These are phyloP conservation scores for Sporobolomyces phaffii DNA, from an alignment of 768 basidiomycete genomes.

Conservation along the genomic window DNA sequence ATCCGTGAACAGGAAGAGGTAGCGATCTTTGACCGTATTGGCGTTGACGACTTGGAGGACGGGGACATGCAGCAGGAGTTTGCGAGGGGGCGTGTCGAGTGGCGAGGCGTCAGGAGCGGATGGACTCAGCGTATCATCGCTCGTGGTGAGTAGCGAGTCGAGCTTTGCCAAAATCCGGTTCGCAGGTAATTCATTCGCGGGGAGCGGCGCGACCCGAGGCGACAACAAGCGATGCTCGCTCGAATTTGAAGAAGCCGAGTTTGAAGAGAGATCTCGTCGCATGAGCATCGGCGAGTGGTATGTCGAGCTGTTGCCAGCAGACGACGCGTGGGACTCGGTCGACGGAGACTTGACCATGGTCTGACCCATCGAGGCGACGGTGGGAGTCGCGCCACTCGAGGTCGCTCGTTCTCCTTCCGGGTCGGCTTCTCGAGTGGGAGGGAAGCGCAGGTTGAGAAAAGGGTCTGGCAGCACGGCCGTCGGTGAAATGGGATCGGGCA, in stretches of 20 bases:
- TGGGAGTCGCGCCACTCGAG: background rate
- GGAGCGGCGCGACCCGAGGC: slow-evolving; percentile 9
- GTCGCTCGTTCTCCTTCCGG: background rate
- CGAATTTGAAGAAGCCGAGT: background rate
- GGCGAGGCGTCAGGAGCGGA: slow-evolving; percentile 50
- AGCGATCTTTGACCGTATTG: slow-evolving; percentile 90
- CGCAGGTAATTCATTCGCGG: slow-evolving; percentile 6
- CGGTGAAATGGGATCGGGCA: slow-evolving; percentile 26
- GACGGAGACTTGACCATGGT: slow-evolving; percentile 14
- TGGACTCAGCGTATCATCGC: background rate
- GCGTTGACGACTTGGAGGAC: slow-evolving; percentile 89
- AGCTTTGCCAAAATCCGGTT: slow-evolving; percentile 41
- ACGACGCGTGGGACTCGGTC: slow-evolving; percentile 7
- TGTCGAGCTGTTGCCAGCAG: background rate
- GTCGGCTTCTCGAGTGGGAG: background rate
- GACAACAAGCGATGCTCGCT: background rate
- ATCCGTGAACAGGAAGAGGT: slow-evolving; percentile 95
- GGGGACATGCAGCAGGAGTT: slow-evolving; percentile 72
- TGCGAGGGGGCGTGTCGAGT: slow-evolving; percentile 80
- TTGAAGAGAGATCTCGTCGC: slow-evolving; percentile 10
- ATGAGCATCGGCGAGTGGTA: slow-evolving; percentile 27
- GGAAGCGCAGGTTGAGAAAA: slow-evolving; percentile 1
- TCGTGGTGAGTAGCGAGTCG: slow-evolving; percentile 38
- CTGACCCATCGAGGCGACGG: background rate
- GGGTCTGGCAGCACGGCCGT: slow-evolving; percentile 21